These are phyloP conservation scores for Sclerotinia glacialis DNA, from an alignment of 2,329 filamentous ascomycete genomes.

Conservation along the genomic window DNA sequence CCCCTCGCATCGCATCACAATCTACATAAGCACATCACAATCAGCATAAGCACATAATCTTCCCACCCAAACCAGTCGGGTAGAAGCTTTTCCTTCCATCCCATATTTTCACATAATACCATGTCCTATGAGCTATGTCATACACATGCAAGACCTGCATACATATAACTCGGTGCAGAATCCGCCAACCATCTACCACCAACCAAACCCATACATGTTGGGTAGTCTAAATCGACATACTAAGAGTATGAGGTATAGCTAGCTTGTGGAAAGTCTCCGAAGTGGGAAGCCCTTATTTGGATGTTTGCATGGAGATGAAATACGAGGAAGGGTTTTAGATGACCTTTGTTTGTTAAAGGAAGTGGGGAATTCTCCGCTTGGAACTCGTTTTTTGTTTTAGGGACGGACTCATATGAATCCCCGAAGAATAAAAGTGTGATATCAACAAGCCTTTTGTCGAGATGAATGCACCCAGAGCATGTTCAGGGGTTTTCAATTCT, in stretches of 20 bases:
- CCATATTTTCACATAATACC: neutral
- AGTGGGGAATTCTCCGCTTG: too few species aligned
- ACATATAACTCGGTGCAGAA: neutral
- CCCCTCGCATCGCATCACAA: neutral
- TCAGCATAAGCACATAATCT: neutral
- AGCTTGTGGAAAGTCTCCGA: neutral
- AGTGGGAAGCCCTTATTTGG: neutral
- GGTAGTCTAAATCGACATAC: neutral
- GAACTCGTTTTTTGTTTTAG: too few species aligned
- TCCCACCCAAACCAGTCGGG: neutral
- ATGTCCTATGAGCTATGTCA: neutral
- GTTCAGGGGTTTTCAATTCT: neutral
- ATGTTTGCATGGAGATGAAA: neutral
- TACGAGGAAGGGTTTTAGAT: too few species aligned
- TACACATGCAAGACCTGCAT: slow-evolving; percentile 9
- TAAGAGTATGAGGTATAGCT: neutral
- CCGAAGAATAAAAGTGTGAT: neutral
- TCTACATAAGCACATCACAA: neutral
- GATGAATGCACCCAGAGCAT: neutral
- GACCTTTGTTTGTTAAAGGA: too few species aligned
- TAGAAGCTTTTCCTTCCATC: neutral
- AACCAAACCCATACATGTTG: neutral
- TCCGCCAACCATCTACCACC: slow-evolving; percentile 2
- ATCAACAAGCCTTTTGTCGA: neutral
- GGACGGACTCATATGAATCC: too few species aligned